These are phyloP conservation scores for Aaosphaeria arxii DNA, from an alignment of 2,329 filamentous ascomycete genomes.

Conservation along the genomic window DNA sequence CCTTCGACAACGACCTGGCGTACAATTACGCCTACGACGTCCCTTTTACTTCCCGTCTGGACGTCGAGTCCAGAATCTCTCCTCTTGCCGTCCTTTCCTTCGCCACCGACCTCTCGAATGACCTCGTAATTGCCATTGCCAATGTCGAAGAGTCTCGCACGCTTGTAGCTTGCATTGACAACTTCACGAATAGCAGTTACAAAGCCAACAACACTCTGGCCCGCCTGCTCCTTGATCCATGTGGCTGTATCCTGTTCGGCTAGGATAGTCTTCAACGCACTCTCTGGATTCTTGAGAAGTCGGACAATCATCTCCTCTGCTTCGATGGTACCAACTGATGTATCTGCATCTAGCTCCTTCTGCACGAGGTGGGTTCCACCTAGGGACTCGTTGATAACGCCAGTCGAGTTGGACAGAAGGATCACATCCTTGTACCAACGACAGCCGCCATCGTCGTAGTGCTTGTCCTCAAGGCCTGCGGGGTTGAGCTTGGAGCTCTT, in stretches of 20 bases:
- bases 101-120: constrained; percentile 26
- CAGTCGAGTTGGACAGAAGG: constrained; percentile 19
- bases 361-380: constrained; percentile 29
- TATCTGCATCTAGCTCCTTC: constrained; percentile 22
- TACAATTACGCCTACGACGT: constrained; percentile 33
- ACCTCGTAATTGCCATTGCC: constrained; percentile 31
- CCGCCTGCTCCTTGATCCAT: constrained; percentile 21
- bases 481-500: constrained; percentile 24
- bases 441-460: constrained; percentile 34
- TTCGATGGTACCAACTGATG: constrained; percentile 32
- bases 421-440: constrained; percentile 38
- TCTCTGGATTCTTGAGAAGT: constrained; percentile 26
- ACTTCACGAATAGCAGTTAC: constrained; percentile 28
- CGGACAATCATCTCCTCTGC: constrained; percentile 30
- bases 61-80: constrained; percentile 29
- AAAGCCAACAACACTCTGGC: constrained; percentile 27
- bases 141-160: constrained; percentile 27
- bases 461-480: constrained; percentile 26
- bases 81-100: constrained; percentile 25
- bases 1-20: constrained; percentile 25
- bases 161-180: constrained; percentile 34
- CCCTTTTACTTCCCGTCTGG: constrained; percentile 30
- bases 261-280: constrained; percentile 25
- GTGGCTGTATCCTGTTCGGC: constrained; percentile 17
- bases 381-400: constrained; percentile 25